Evolutionary conservation across 345 rosid genomes (phyloP).

Genomic region (Eucalyptus cloeziana): DNA sequence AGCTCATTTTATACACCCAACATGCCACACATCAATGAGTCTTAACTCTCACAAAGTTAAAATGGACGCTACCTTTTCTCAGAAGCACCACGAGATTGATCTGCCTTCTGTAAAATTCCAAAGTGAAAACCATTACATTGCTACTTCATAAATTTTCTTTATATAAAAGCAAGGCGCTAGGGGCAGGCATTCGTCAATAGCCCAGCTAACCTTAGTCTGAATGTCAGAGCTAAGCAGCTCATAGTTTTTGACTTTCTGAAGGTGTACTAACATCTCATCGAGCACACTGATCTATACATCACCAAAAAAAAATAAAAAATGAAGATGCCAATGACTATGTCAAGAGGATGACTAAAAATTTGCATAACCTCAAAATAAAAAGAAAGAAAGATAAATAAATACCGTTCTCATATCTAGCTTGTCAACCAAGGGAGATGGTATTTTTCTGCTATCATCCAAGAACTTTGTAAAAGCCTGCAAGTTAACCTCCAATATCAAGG

Average conservation of each 20-base stretch:
- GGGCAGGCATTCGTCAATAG: background rate
- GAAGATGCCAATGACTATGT: background rate
- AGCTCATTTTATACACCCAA: background rate
- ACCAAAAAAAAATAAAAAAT: background rate
- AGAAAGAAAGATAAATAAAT: background rate
- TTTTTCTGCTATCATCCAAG: conserved; percentile 25
- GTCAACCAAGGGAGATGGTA: conserved; percentile 35
- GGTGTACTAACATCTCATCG: conserved; percentile 39
- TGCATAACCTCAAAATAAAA: background rate
- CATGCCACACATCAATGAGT: background rate
- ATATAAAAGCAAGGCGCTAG: background rate
- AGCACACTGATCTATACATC: conserved; percentile 43
- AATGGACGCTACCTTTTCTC: conserved; percentile 33
- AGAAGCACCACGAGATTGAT: conserved; percentile 16
- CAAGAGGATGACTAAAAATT: background rate
- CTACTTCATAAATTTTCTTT: background rate
- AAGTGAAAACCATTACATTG: background rate
- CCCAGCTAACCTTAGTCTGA: conserved; percentile 48
- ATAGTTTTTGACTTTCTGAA: conserved; percentile 42
- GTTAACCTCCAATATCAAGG: background rate
- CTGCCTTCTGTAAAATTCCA: background rate
- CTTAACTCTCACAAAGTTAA: background rate
- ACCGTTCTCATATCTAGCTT: conserved; percentile 47
- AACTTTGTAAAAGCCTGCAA: conserved; percentile 59
- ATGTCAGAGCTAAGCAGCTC: conserved; percentile 48